These are phyloP conservation scores for Mitragyna speciosa DNA, from an alignment of 257 asterid species.

Conservation along the genomic window DNA sequence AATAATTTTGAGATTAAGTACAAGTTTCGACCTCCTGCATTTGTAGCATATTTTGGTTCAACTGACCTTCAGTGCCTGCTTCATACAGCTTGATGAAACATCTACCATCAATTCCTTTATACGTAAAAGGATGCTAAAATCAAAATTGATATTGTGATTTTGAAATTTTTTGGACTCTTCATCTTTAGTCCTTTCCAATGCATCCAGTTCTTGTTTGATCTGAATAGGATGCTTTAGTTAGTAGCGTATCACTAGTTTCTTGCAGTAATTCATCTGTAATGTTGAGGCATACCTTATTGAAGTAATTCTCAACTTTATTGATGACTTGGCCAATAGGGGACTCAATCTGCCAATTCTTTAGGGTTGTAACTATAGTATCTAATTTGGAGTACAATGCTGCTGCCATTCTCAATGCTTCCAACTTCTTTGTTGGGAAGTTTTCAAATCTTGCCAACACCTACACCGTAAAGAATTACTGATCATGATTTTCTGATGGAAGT, in stretches of 20 bases:
- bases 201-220: constrained; percentile 81
- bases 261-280: neutral
- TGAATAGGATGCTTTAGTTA: constrained; percentile 22
- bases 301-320: constrained; percentile 68
- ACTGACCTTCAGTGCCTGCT: constrained; percentile 78
- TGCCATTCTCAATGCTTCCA: constrained; percentile 87
- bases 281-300: constrained; percentile 51
- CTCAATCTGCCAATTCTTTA: constrained; percentile 54
- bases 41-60: too few relatives aligned
- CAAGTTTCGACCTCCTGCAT: neutral
- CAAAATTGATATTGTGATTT: constrained; percentile 73
- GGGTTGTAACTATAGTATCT: constrained; percentile 45
- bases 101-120: constrained; percentile 84
- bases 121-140: constrained; percentile 65
- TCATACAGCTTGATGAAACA: constrained; percentile 84
- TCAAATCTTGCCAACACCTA: constrained; percentile 85
- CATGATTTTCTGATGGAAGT: neutral
- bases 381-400: constrained; percentile 62
- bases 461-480: neutral
- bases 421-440: constrained; percentile 72
- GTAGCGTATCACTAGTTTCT: neutral
- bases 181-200: constrained; percentile 73
- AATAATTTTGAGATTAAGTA: neutral
- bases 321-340: constrained; percentile 56
- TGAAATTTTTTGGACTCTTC: constrained; percentile 71